Percentiles rank a stretch among this genome's conserved stretches.
Conservation (phyloP, 306 rosid genomes). For the Quercus wislizeni region DNA sequence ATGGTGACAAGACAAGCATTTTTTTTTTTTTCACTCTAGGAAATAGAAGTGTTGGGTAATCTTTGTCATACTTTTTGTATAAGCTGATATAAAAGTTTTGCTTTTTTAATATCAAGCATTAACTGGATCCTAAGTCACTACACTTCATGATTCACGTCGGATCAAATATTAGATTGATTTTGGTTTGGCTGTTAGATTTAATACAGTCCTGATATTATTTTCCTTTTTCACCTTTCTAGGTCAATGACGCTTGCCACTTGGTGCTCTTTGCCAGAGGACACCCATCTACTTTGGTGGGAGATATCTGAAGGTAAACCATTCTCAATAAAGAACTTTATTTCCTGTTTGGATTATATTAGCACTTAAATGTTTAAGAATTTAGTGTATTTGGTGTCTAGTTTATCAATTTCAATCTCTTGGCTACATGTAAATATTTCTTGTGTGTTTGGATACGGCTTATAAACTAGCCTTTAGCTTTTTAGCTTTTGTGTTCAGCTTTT, state of each 20-base stretch:
- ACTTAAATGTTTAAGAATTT: not conserved
- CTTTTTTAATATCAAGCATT: not conserved
- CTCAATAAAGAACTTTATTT: not conserved
- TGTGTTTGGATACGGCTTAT: too few relatives aligned
- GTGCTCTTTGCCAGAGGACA: conserved; percentile 43
- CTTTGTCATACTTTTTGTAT: not conserved
- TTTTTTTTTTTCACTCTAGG: not conserved
- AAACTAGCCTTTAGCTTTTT: too few relatives aligned
- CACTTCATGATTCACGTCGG: not conserved
- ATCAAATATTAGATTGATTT: not conserved
- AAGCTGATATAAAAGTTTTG: not conserved
- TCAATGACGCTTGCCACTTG: conserved; percentile 58
- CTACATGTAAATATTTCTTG: not conserved
- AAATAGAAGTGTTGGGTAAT: not conserved
- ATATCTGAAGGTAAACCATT: conserved; percentile 66
- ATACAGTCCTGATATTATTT: conserved; percentile 19
- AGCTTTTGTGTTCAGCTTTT: too few relatives aligned
- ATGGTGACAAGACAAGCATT: not conserved
- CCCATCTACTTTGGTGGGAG: conserved; percentile 80
- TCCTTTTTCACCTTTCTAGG: conserved; percentile 34
- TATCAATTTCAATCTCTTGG: not conserved
- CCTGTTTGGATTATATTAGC: not conserved
- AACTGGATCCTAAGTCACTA: not conserved
- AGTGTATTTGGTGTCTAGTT: not conserved
- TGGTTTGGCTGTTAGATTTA: conserved; percentile 4